Base-by-base conservation (phyloP, 371 early-diverging fungal genomes). In the Zychaea mexicana region DNA sequence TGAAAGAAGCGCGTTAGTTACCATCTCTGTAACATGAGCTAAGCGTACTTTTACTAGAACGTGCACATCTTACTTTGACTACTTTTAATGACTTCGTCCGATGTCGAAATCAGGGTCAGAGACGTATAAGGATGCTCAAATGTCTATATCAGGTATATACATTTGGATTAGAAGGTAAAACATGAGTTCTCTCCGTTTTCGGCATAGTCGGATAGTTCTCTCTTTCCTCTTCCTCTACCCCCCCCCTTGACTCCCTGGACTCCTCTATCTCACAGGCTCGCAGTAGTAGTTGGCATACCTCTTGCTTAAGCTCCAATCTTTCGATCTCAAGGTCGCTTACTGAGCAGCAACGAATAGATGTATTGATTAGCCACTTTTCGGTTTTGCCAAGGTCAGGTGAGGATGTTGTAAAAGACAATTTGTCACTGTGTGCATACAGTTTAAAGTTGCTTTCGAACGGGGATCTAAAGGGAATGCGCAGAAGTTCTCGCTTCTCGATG, bases 401-500 rank as follows among this genome's bases (percentile, higher is more conserved):
- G 6, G 79, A 47, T 2, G 75, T 59, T 17, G 53, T 15, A 38
- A 24, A 15, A 32, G 36, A 15, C 13, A 55, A 31, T 21, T 62
- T 47, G 47, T 61, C 56, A 27, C 52, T 12, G 28, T 58, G 59
- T 21, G 63, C 54, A 46, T 46, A 62, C 24, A 77, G 27, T 53
- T 75, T 72, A 63, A 81, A 88, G 36, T 61, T 65, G 3, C 65
- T 67, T 57, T 83, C 84, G 64, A 88, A 86, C 12, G 85, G 75
- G 5, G 71, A 56, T 57, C 72, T 62, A 63, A 86, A 88, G 7
- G 78, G 67, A 31, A 88, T 71, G 27, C 83, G 73, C 24, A 81
- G 38, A 2, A 70, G 52, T 46, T 88, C 86, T 19, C 62, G 55
- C 54, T 84, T 86, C 27, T 81, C 77, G 46, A 84, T 76, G 17